Evolutionary conservation across 371 early-diverging fungal genomes (phyloP).

Genomic region (Capillidium rhysosporum): DNA sequence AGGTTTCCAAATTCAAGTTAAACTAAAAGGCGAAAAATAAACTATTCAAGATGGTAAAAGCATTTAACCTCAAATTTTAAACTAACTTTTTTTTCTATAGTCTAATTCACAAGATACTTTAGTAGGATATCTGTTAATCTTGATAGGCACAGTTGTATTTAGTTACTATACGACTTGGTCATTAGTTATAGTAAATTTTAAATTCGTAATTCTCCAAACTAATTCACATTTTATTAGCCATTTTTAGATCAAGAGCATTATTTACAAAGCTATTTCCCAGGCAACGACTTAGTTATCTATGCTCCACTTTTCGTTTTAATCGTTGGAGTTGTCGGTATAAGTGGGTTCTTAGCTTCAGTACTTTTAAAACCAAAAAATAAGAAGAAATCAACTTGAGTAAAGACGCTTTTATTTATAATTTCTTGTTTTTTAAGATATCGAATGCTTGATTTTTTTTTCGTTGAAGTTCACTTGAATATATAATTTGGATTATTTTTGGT

Average conservation of each 20-base stretch:
- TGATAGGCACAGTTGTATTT: background rate
- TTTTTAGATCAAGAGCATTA: background rate
- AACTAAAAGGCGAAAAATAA: no score
- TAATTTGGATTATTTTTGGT: no score
- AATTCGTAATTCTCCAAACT: background rate
- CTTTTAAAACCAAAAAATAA: background rate
- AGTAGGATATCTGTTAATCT: background rate
- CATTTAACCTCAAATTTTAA: no score
- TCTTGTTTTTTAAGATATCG: no score
- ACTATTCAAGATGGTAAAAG: no score
- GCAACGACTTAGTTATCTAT: background rate
- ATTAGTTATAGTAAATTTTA: background rate
- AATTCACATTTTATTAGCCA: background rate
- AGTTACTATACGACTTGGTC: background rate
- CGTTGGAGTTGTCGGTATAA: background rate
- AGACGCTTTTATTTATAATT: no score
- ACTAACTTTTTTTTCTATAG: no score
- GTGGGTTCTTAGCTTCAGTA: background rate
- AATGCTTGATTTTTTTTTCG: no score
- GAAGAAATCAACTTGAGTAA: constrained; percentile 1
- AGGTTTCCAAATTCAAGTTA: no score
- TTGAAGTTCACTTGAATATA: no score
- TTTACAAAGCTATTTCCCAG: background rate
- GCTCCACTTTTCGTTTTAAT: background rate
- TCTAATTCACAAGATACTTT: background rate